Conservation (phyloP, 176 grass and related monocot species). For the Elymus sibiricus region DNA sequence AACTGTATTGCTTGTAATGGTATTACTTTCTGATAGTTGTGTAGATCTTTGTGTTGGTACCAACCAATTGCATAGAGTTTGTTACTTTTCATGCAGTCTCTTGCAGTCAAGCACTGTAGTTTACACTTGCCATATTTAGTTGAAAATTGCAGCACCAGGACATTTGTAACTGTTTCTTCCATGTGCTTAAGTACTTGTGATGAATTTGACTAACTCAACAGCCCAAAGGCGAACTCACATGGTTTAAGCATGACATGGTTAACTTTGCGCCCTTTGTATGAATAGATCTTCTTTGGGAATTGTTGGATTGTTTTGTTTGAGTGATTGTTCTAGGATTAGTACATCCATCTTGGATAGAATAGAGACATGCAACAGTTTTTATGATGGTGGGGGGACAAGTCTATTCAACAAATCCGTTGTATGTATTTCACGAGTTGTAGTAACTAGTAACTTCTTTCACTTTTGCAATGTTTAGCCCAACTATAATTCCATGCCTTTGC, state of each 20-base stretch:
- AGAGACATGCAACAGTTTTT: not conserved
- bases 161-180: not conserved
- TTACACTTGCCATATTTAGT: not conserved
- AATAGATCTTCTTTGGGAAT: not conserved
- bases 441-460: not conserved
- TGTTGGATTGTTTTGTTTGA: not conserved
- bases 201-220: not conserved
- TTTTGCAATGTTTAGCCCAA: not conserved
- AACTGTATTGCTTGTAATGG: not conserved
- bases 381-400: not conserved
- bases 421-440: not conserved
- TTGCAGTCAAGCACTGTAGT: not conserved
- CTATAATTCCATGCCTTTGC: not conserved
- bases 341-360: not conserved
- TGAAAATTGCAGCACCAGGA: not conserved
- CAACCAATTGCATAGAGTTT: not conserved
- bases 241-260: not conserved
- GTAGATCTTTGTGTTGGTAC: not conserved
- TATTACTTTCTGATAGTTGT: not conserved
- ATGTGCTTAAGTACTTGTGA: not conserved
- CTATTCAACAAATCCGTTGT: not conserved
- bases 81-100: not conserved
- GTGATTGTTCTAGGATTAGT: not conserved
- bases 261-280: not conserved
- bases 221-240: not conserved